Evolutionary conservation across 1,284 basidiomycete species (phyloP), one percentile per base, ranked within the genome.

Genomic region (Takashimella koratensis): DNA sequence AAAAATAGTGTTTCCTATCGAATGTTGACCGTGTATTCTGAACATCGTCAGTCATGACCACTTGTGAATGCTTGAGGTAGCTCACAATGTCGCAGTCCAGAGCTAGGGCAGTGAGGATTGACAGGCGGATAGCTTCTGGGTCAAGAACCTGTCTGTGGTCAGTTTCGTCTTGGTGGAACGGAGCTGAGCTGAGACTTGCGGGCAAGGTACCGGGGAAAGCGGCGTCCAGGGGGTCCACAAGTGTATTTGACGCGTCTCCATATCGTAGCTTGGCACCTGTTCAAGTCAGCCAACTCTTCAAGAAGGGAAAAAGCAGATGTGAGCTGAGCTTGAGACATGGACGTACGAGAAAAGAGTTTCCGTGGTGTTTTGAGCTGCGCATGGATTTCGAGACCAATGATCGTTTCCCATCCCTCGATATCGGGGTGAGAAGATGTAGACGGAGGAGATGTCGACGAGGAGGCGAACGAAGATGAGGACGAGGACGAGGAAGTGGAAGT

Each of bases 1-100:
- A 98, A 75, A 98, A 98, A 73, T 98, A 99, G 73, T 98, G 95
- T 72, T 99, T 99, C 63, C 95, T 81, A 75, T 99, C 95, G 63
- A 97, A 97, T 1, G 87, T 81, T 0, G 89, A 94, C n/a, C 81
- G 79, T 0, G 63, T 64, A 63, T 90, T 87, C 75, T 77, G 54
- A 47, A 30, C 23, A 22, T 23, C 13, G 30, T 57, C 23, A 60
- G 54, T 25, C 13, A 4, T 3, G 24, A 22, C 2, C 19, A n/a
- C 3, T 13, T 4, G 8, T 10, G 5, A 52, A n/a, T n/a, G n/a
- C n/a, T n/a, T n/a, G n/a, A n/a, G n/a, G n/a, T n/a, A n/a, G 27
- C 73, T 61, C 39, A 76, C 76, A 8, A 98, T 80, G 0, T 82
- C 62, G 43, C 88, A 86, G 30, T 85, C 78, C 26, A 98, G 80